These are phyloP conservation scores for Eurotiales sp. DNA, from an alignment of 2,329 filamentous ascomycete species.

Conservation along the genomic window DNA sequence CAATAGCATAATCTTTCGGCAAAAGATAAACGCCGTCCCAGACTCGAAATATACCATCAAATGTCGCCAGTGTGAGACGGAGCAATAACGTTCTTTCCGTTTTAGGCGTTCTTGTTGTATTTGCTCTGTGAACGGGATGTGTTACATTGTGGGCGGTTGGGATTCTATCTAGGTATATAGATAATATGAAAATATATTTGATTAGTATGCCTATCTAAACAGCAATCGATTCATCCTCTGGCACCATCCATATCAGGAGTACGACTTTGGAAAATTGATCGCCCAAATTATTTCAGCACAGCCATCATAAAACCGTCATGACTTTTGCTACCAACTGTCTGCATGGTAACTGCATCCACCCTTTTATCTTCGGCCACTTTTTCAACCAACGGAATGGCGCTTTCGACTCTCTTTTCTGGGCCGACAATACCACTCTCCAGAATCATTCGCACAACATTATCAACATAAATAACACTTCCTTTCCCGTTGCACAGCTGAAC, in stretches of 20 bases:
- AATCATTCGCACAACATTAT: constrained; percentile 47
- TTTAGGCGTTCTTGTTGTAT: not conserved
- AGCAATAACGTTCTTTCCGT: not conserved
- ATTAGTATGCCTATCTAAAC: no score
- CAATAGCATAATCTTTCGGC: not conserved
- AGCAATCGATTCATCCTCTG: no score
- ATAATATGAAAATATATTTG: no score
- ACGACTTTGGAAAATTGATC: no score
- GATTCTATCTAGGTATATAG: no score
- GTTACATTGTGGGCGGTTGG: no score
- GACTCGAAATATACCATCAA: not conserved
- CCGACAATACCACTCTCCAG: not conserved
- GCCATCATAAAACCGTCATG: constrained; percentile 40
- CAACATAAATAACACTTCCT: constrained; percentile 45
- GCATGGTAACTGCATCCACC: constrained; percentile 42
- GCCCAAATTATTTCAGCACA: constrained; percentile 33
- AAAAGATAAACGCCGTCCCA: not conserved
- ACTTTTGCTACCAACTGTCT: constrained; percentile 46
- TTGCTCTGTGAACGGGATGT: no score
- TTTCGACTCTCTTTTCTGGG: constrained; percentile 20
- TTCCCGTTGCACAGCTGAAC: constrained; percentile 22
- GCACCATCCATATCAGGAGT: no score
- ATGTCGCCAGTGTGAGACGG: not conserved
- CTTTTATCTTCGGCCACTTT: constrained; percentile 40
- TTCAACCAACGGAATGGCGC: constrained; percentile 33